A percentile compares a stretch with the other conserved stretches of the same genome.
These are phyloP conservation scores for Fusarium setosum DNA, from an alignment of 2,329 filamentous ascomycete species.

Conservation along the genomic window DNA sequence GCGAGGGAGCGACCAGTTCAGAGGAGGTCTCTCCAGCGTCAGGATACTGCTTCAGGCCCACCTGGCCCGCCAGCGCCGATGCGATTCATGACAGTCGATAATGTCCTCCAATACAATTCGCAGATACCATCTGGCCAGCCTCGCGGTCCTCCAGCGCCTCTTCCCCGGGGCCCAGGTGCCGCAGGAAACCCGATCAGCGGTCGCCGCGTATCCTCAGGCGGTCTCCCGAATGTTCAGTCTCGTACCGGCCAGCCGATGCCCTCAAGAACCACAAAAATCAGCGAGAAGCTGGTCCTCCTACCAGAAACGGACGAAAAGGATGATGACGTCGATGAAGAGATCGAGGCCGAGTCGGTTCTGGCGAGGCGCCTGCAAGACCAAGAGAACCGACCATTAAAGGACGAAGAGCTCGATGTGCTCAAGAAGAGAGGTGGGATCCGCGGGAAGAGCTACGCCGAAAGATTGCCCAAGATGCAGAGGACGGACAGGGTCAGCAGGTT, in stretches of 20 bases:
- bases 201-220: constrained; percentile 49
- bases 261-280: constrained; percentile 90
- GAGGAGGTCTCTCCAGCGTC: constrained; percentile 48
- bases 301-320: constrained; percentile 80
- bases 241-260: constrained; percentile 73
- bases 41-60: constrained; percentile 45
- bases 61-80: constrained; percentile 59
- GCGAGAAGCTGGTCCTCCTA: constrained; percentile 94
- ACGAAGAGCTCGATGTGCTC: constrained; percentile 75
- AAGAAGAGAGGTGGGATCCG: constrained; percentile 70
- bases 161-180: constrained; percentile 45
- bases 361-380: constrained; percentile 61
- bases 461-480: constrained; percentile 87
- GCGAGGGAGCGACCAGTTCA: constrained; percentile 50
- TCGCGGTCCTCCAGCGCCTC: constrained; percentile 72
- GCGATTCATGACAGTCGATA: constrained; percentile 91
- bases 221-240: constrained; percentile 54
- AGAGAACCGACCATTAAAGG: constrained; percentile 71
- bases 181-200: constrained; percentile 20
- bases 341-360: constrained; percentile 56
- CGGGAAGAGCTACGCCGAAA: constrained; percentile 93
- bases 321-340: constrained; percentile 66
- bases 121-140: constrained; percentile 96
- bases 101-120: constrained; percentile 91
- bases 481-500: constrained; percentile 89